These are phyloP conservation scores for Suhomyces yuchorum DNA, from an alignment of 1,139 yeast genomes.

Conservation along the genomic window DNA sequence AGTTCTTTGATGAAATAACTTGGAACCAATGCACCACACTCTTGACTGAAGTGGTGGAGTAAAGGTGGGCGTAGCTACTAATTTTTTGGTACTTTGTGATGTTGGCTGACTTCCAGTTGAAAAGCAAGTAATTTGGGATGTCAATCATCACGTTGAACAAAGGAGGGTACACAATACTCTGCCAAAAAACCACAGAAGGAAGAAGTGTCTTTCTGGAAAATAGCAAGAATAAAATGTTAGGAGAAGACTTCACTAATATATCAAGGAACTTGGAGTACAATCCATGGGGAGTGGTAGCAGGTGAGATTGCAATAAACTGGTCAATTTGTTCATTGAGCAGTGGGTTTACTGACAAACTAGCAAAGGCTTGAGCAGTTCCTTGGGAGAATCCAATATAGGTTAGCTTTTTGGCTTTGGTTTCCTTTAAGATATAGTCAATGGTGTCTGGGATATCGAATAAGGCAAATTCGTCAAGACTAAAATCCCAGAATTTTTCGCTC, in stretches of 20 bases:
- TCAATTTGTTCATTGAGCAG: conserved; percentile 68
- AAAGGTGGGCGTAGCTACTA: conserved; percentile 78
- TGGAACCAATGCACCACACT: conserved; percentile 97
- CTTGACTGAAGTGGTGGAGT: conserved; percentile 89
- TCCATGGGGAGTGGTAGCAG: conserved; percentile 93
- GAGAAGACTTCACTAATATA: conserved; percentile 75
- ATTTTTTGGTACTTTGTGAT: conserved; percentile 73
- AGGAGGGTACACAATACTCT: conserved; percentile 78
- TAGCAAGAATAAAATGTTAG: conserved; percentile 67
- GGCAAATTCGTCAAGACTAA: conserved; percentile 51
- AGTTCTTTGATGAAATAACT: conserved; percentile 74
- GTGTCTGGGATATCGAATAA: conserved; percentile 49
- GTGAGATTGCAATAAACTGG: conserved; percentile 79
- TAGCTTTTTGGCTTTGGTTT: conserved; percentile 37
- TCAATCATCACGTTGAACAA: conserved; percentile 76
- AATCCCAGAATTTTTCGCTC: conserved; percentile 45
- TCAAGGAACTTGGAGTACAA: conserved; percentile 75
- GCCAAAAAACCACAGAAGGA: conserved; percentile 84
- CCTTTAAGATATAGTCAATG: conserved; percentile 38
- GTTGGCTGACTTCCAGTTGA: conserved; percentile 76
- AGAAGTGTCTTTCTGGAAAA: conserved; percentile 76
- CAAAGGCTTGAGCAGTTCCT: conserved; percentile 91
- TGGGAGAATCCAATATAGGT: conserved; percentile 86
- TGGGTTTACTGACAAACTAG: conserved; percentile 71
- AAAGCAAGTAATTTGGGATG: conserved; percentile 61